Conservation (phyloP, 768 basidiomycete genomes). For the Kwoniella bestiolae region DNA sequence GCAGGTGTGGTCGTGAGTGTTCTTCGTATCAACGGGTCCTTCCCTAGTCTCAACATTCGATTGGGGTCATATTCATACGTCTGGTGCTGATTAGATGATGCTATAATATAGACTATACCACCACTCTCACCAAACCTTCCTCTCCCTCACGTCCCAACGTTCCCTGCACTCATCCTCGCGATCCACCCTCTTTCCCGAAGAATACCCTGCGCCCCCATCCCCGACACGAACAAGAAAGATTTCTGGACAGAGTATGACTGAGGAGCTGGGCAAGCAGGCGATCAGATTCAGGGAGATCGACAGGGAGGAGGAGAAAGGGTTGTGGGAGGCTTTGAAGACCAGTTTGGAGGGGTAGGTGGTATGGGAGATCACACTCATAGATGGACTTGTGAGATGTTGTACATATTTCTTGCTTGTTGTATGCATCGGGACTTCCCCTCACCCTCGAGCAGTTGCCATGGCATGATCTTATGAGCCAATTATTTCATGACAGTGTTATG, state of each 20-base stretch:
- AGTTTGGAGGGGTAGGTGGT: conserved; percentile 12
- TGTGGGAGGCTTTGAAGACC: conserved; percentile 30
- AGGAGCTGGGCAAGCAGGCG: conserved; percentile 14
- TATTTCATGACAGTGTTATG: too few relatives aligned
- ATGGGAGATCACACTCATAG: background rate
- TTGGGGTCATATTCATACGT: background rate
- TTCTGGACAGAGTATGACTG: conserved; percentile 21
- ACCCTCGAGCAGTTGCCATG: too few relatives aligned
- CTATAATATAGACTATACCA: conserved; percentile 36
- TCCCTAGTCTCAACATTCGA: too few relatives aligned
- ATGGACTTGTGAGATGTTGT: background rate
- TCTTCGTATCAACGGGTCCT: too few relatives aligned
- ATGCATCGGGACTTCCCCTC: too few relatives aligned
- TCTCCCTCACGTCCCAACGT: conserved; percentile 43
- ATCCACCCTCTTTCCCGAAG: conserved; percentile 19
- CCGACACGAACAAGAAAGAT: conserved; percentile 22
- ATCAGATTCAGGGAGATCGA: conserved; percentile 37
- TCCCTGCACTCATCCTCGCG: conserved; percentile 33
- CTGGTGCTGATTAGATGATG: background rate
- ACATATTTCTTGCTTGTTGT: background rate
- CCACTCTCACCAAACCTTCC: conserved; percentile 48
- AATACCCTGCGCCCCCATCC: conserved; percentile 1
- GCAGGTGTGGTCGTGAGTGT: conserved; percentile 49
- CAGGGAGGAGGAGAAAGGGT: conserved; percentile 22
- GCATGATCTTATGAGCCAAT: too few relatives aligned